Conservation (phyloP, 78 protist genomes). For the Polysphondylium violaceum region DNA sequence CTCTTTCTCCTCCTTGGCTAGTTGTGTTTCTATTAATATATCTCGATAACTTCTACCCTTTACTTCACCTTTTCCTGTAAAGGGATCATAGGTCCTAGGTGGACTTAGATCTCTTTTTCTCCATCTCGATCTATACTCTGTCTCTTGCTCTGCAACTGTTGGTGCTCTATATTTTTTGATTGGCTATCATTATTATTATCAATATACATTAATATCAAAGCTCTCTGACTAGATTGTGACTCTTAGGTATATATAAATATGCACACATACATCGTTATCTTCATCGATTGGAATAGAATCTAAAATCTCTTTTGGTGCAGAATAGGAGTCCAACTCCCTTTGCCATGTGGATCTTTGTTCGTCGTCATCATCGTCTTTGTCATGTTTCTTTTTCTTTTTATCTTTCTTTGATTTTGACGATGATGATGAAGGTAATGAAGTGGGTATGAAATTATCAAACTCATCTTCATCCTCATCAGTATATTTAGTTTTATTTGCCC, state of each 20-base stretch:
- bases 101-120: constrained; percentile 68
- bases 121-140: constrained; percentile 67
- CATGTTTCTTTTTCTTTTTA: neutral
- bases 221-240: neutral
- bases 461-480: neutral
- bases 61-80: constrained; percentile 55
- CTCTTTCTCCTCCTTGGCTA: constrained; percentile 71
- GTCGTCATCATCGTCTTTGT: constrained; percentile 7
- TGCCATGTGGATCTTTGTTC: neutral
- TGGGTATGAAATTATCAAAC: neutral
- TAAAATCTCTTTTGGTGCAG: constrained; percentile 53
- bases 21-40: constrained; percentile 33
- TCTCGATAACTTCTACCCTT: constrained; percentile 48
- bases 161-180: constrained; percentile 29
- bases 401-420: neutral
- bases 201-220: neutral
- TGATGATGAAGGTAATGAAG: neutral
- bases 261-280: constrained; percentile 27
- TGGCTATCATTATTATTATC: constrained; percentile 4
- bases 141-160: constrained; percentile 69
- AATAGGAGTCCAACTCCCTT: constrained; percentile 58
- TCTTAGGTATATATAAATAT: neutral
- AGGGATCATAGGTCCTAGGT: constrained; percentile 75
- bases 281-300: constrained; percentile 44
- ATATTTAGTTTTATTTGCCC: neutral